A percentile compares a stretch with the other conserved stretches of the same genome.
These are phyloP conservation scores for Trypanosoma avium DNA, from an alignment of 208 protist genomes.

Conservation along the genomic window DNA sequence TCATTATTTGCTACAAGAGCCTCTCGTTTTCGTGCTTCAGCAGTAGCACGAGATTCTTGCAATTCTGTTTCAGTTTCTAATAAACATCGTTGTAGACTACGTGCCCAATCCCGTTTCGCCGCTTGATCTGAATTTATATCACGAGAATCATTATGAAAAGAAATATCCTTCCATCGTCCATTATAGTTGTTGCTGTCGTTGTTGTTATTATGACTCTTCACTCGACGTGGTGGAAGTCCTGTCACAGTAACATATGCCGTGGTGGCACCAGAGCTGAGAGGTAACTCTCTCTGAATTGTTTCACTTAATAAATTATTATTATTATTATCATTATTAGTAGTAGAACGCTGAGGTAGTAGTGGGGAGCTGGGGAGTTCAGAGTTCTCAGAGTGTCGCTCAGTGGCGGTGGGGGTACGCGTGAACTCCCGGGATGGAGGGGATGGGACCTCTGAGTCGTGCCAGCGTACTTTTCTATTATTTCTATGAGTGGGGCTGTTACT, in stretches of 20 bases:
- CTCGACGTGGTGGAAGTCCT: background rate
- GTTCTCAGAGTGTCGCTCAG: background rate
- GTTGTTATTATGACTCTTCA: too few species aligned
- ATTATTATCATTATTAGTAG: too few species aligned
- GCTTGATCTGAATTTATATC: background rate
- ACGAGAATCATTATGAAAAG: background rate
- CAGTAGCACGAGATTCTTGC: background rate
- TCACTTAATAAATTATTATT: too few species aligned
- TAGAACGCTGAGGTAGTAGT: background rate
- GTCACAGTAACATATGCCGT: too few species aligned
- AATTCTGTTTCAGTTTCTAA: constrained; percentile 15
- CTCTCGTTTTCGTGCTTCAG: constrained; percentile 10
- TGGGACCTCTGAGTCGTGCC: background rate
- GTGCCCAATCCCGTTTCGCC: constrained; percentile 5
- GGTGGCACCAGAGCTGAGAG: too few species aligned
- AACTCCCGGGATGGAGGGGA: constrained; percentile 20
- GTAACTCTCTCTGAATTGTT: too few species aligned
- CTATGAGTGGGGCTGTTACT: too few species aligned
- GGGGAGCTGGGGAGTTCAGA: background rate
- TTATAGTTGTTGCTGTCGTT: background rate
- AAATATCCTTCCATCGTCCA: background rate
- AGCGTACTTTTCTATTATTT: too few species aligned
- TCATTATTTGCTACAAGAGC: background rate
- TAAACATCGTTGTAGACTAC: constrained; percentile 17
- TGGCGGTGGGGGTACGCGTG: constrained; percentile 3